phyloP scores from a whole-genome alignment of 176 grass and related monocot species.

The Microstegium vimineum region DNA sequence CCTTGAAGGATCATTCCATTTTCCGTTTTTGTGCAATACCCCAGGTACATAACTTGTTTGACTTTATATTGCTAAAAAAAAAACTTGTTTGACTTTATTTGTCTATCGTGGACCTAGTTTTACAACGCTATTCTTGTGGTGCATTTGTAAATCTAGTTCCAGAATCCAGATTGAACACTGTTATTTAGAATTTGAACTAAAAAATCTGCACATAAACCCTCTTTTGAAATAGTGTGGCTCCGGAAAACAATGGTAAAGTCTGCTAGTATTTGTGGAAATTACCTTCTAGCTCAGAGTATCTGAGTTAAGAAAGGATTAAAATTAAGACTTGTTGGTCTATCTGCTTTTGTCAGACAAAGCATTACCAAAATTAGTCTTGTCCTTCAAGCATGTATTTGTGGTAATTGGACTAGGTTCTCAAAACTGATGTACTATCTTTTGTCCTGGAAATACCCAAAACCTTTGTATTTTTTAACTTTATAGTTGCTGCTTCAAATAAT shows the following conservation, averaged over 20 bases:
- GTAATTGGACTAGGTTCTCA: not conserved
- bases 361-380: not conserved
- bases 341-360: not conserved
- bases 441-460: not conserved
- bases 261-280: not conserved
- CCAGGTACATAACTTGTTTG: conserved; percentile 53
- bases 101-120: not conserved
- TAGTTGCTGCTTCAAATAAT: not conserved
- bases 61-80: too few relatives aligned
- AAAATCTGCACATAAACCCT: not conserved
- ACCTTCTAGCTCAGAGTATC: not conserved
- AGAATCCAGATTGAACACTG: not conserved
- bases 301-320: not conserved
- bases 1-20: conserved; percentile 69
- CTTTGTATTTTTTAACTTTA: not conserved
- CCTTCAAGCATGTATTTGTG: not conserved
- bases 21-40: conserved; percentile 93
- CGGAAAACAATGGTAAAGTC: not conserved
- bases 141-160: not conserved
- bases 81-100: not conserved
- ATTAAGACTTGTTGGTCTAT: not conserved
- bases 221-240: not conserved
- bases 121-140: not conserved
- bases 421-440: not conserved
- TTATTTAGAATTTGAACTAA: not conserved